Evolutionary conservation across 768 basidiomycete species (phyloP).

Genomic region (Naganishia vaughanmartiniae): DNA sequence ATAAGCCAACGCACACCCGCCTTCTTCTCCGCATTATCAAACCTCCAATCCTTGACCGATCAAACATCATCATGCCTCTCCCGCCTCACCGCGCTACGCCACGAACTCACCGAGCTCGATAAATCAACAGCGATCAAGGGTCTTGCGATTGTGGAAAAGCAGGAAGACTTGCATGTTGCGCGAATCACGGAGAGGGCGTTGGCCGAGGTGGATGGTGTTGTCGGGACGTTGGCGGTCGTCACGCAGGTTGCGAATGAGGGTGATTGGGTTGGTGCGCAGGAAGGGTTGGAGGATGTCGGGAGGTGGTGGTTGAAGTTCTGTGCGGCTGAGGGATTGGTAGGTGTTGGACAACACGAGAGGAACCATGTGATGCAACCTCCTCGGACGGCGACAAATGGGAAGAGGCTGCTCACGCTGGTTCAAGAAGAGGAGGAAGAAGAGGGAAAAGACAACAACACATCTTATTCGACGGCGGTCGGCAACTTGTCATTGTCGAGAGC

Average conservation of each 20-base stretch:
- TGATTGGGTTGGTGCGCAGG: conserved; percentile 82
- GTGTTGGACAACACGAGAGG: not conserved
- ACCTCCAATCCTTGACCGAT: conserved; percentile 85
- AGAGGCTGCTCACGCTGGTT: not conserved
- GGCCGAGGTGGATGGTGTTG: conserved; percentile 48
- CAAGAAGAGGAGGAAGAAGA: conserved; percentile 21
- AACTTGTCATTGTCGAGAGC: conserved; percentile 4
- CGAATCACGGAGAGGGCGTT: conserved; percentile 59
- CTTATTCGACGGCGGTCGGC: not conserved
- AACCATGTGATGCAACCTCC: too few species aligned
- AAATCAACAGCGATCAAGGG: conserved; percentile 74
- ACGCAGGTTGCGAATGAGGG: conserved; percentile 75
- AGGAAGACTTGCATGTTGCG: conserved; percentile 61
- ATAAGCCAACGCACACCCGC: conserved; percentile 85
- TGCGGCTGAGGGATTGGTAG: not conserved
- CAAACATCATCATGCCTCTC: conserved; percentile 79
- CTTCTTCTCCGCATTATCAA: conserved; percentile 93
- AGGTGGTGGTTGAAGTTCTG: conserved; percentile 41
- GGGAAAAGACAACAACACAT: not conserved
- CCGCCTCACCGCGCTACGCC: conserved; percentile 70
- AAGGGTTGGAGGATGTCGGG: conserved; percentile 50
- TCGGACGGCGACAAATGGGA: not conserved
- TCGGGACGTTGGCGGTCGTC: conserved; percentile 61
- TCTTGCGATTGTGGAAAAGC: conserved; percentile 63
- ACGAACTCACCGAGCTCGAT: conserved; percentile 71